Conservation (phyloP, 2,329 filamentous ascomycete genomes). For the Metarhizium rileyi region DNA sequence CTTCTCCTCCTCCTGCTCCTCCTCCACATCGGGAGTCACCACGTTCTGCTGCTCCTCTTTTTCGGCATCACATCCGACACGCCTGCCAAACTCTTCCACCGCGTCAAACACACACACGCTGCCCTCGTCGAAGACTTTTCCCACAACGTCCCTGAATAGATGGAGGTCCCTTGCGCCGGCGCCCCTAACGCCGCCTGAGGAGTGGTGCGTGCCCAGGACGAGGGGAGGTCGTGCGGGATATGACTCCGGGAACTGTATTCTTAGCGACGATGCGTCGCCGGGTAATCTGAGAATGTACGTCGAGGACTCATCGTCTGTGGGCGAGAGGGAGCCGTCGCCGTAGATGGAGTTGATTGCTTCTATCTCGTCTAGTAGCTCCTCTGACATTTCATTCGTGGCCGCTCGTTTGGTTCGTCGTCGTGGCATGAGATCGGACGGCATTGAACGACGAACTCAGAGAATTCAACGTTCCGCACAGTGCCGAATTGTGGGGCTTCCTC, state of each 20-base stretch:
- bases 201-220: conserved; percentile 72
- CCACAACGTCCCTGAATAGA: conserved; percentile 57
- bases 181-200: conserved; percentile 62
- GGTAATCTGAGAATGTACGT: conserved; percentile 60
- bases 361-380: conserved; percentile 61
- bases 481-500: background rate
- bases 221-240: conserved; percentile 70
- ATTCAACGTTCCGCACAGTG: background rate
- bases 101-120: conserved; percentile 84
- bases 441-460: background rate
- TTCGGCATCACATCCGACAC: no score
- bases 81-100: conserved; percentile 60
- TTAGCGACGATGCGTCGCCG: conserved; percentile 46
- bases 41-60: no score
- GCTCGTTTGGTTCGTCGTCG: background rate
- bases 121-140: conserved; percentile 59
- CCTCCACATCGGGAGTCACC: conserved; percentile 12
- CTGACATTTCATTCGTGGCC: conserved; percentile 32
- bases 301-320: conserved; percentile 22
- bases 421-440: background rate
- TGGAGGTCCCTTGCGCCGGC: conserved; percentile 63
- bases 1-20: background rate
- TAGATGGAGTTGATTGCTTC: conserved; percentile 82
- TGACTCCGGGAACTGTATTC: conserved; percentile 56
- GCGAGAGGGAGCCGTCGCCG: conserved; percentile 51